phyloP scores from a whole-genome alignment of 2,329 filamentous ascomycete genomes.

The Fusarium xyrophilum region DNA sequence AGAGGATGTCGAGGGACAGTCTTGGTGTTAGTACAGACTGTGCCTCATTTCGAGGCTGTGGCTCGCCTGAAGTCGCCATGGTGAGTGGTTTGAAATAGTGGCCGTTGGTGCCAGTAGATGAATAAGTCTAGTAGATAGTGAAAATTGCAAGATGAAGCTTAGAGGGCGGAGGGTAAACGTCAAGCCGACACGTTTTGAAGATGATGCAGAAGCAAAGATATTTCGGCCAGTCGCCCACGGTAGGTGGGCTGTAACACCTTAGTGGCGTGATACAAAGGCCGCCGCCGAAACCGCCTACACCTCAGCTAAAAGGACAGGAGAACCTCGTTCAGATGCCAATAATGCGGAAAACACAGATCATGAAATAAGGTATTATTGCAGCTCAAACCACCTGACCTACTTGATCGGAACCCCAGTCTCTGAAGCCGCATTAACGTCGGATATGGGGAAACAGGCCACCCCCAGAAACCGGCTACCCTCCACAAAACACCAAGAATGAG shows the following conservation, averaged over 20 bases:
- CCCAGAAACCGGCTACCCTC: too few species aligned
- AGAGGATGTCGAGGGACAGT: slow-evolving; percentile 25
- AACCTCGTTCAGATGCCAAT: neutral
- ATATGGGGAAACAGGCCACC: too few species aligned
- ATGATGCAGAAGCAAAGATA: slow-evolving; percentile 2
- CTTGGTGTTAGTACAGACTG: neutral
- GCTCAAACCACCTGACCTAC: neutral
- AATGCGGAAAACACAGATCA: neutral
- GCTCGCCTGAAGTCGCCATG: neutral
- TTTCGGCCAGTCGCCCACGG: neutral
- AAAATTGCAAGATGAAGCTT: neutral
- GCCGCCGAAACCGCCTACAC: neutral
- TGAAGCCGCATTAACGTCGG: too few species aligned
- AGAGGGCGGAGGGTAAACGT: neutral
- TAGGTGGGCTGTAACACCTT: neutral
- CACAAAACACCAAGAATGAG: too few species aligned
- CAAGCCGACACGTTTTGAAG: neutral
- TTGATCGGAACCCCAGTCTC: too few species aligned
- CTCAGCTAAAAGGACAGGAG: neutral
- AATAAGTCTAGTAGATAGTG: neutral
- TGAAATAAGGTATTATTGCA: too few species aligned
- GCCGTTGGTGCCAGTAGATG: too few species aligned
- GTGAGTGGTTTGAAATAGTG: neutral
- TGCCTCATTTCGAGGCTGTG: neutral
- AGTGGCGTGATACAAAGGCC: neutral